phyloP scores from a whole-genome alignment of 495 filamentous ascomycete species.

The Penicillium lividum region DNA sequence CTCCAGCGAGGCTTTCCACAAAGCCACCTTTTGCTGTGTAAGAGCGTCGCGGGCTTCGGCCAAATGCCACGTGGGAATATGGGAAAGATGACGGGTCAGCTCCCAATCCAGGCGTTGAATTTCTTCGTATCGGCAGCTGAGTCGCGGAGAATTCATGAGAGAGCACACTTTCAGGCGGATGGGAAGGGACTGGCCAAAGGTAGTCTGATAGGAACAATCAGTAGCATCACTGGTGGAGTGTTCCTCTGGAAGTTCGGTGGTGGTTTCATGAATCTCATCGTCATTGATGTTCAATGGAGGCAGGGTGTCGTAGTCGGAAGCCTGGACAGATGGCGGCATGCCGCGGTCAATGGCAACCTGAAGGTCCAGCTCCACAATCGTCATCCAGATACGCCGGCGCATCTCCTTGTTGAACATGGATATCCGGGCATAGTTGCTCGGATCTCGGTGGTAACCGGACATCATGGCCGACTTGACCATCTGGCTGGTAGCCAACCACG shows the following conservation, averaged over 20 bases:
- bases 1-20: conserved; percentile 39
- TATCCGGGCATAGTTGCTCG: conserved; percentile 52
- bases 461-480: conserved; percentile 59
- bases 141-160: conserved; percentile 45
- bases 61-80: conserved; percentile 35
- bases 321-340: conserved; percentile 55
- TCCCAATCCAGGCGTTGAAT: conserved; percentile 47
- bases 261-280: conserved; percentile 40
- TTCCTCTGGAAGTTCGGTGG: conserved; percentile 32
- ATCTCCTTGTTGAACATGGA: conserved; percentile 61
- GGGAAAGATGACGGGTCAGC: conserved; percentile 37
- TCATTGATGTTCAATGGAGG: conserved; percentile 55
- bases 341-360: conserved; percentile 61
- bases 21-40: conserved; percentile 32
- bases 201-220: conserved; percentile 40
- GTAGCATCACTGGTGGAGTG: conserved; percentile 37
- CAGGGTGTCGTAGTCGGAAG: conserved; percentile 58
- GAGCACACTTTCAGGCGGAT: conserved; percentile 39
- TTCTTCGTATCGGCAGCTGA: conserved; percentile 47
- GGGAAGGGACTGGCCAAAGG: conserved; percentile 35
- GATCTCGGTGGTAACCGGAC: conserved; percentile 58
- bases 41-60: conserved; percentile 26
- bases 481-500: conserved; percentile 61
- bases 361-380: conserved; percentile 61
- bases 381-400: conserved; percentile 69